These are phyloP conservation scores for Chrysanthemum seticuspe DNA, from an alignment of 129 eudicot genomes.

Conservation along the genomic window DNA sequence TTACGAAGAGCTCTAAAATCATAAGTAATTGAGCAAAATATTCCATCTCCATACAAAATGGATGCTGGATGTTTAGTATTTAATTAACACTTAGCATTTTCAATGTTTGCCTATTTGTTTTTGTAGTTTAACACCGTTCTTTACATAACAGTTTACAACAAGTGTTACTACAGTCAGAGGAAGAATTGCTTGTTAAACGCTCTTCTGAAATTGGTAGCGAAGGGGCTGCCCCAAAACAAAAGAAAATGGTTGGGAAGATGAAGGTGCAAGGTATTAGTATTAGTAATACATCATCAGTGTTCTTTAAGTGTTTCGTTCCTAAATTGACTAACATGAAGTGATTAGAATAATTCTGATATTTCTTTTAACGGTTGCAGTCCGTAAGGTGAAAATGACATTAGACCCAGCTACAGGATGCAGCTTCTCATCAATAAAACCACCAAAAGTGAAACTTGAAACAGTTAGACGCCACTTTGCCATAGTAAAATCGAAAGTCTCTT, in stretches of 20 bases:
- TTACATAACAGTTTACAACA: constrained; percentile 67
- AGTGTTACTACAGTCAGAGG: constrained; percentile 74
- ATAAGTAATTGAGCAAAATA: too few relatives aligned
- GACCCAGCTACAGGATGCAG: constrained; percentile 84
- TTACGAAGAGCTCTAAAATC: too few relatives aligned
- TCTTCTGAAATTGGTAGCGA: constrained; percentile 55
- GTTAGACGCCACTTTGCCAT: constrained; percentile 44
- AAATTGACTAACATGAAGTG: not conserved
- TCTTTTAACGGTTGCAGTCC: constrained; percentile 46
- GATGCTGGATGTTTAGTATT: constrained; percentile 11
- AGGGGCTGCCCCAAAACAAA: constrained; percentile 59
- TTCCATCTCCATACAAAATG: not conserved
- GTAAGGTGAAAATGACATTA: constrained; percentile 71
- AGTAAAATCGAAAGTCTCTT: constrained; percentile 46
- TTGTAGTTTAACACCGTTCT: constrained; percentile 11
- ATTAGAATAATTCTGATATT: not conserved
- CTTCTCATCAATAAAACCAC: constrained; percentile 45
- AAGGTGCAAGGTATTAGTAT: constrained; percentile 71
- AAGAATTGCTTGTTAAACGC: constrained; percentile 59
- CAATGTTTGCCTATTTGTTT: constrained; percentile 8
- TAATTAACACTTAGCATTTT: not conserved
- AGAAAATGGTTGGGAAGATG: constrained; percentile 89
- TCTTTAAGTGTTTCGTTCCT: constrained; percentile 6
- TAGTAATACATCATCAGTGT: not conserved
- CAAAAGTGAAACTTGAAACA: constrained; percentile 52